A percentile compares a stretch with the other conserved stretches of the same genome.
Conservation (phyloP, 1,139 yeast genomes). For the Pichia sp. region DNA sequence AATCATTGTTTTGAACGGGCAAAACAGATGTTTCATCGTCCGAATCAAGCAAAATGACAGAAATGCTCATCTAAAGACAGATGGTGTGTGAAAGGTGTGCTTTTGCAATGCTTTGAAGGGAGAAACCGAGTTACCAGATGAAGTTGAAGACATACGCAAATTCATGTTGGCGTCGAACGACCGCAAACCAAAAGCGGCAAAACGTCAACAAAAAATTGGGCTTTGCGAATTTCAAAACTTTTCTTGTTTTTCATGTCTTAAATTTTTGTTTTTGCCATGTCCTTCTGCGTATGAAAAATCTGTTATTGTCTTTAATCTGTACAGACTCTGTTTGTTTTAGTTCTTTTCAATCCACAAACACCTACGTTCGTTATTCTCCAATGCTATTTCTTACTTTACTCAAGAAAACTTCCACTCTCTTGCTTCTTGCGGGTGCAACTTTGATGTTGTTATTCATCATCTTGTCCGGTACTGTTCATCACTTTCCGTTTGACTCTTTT, state of each 20-base stretch:
- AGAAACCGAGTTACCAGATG: no score
- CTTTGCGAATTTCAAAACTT: background rate
- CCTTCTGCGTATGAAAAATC: background rate
- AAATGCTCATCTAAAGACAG: background rate
- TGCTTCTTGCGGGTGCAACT: slow-evolving; percentile 39
- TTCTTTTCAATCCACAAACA: background rate
- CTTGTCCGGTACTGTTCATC: slow-evolving; percentile 58
- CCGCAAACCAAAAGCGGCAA: background rate
- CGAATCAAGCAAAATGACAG: background rate
- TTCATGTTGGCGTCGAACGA: background rate
- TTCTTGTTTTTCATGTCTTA: background rate
- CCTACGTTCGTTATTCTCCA: background rate
- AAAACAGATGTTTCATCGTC: background rate
- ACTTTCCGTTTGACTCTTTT: slow-evolving; percentile 56
- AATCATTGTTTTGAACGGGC: background rate
- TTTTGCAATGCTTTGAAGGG: no score
- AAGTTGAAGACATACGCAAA: background rate
- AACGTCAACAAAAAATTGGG: background rate
- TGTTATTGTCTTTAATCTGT: background rate
- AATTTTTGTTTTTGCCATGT: background rate
- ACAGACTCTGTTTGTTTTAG: background rate
- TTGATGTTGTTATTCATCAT: slow-evolving; percentile 55
- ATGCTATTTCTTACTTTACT: background rate
- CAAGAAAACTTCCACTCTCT: slow-evolving; percentile 20
- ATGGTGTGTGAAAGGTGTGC: no score